A percentile compares a stretch with the other conserved stretches of the same genome.
Evolutionary conservation across 2,329 filamentous ascomycete species (phyloP).

Genomic region (Penicillium frequentans): DNA sequence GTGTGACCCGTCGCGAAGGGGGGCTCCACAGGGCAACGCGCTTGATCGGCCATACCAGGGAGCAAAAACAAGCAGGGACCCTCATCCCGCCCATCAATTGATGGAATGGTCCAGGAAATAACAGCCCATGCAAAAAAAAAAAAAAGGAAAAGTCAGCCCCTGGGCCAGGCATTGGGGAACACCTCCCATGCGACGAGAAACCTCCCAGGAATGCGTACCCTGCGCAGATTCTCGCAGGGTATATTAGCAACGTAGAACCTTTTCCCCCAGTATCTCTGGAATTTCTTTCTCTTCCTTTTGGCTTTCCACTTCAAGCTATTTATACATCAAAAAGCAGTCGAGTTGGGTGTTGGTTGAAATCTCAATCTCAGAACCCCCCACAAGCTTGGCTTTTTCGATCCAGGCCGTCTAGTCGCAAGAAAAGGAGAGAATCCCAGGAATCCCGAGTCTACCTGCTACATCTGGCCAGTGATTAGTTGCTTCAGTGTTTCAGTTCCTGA

Average conservation of each 20-base stretch:
- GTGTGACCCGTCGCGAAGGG: not conserved
- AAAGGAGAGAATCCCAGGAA: not conserved
- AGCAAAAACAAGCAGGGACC: not conserved
- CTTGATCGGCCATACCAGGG: not conserved
- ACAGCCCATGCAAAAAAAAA: not conserved
- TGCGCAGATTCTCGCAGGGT: slow-evolving; percentile 7
- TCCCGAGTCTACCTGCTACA: slow-evolving; percentile 10
- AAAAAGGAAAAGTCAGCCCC: not conserved
- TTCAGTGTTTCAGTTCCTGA: slow-evolving; percentile 21
- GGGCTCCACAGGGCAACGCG: not conserved
- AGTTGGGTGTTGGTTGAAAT: not conserved
- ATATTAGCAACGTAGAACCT: slow-evolving; percentile 24
- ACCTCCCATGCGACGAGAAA: slow-evolving; percentile 15
- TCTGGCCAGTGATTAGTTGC: slow-evolving; percentile 15
- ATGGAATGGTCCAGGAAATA: slow-evolving; percentile 4
- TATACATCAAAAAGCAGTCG: not conserved
- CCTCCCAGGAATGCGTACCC: slow-evolving; percentile 21
- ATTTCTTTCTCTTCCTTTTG: not conserved
- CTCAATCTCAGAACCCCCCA: not conserved
- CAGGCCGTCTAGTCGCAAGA: not conserved
- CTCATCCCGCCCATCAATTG: not conserved
- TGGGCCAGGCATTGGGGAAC: not conserved
- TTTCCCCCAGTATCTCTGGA: no score
- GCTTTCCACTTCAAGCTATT: not conserved
- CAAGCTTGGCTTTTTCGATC: not conserved